Conservation (phyloP, 163 green algal species). For the Scenedesmus sp. region DNA sequence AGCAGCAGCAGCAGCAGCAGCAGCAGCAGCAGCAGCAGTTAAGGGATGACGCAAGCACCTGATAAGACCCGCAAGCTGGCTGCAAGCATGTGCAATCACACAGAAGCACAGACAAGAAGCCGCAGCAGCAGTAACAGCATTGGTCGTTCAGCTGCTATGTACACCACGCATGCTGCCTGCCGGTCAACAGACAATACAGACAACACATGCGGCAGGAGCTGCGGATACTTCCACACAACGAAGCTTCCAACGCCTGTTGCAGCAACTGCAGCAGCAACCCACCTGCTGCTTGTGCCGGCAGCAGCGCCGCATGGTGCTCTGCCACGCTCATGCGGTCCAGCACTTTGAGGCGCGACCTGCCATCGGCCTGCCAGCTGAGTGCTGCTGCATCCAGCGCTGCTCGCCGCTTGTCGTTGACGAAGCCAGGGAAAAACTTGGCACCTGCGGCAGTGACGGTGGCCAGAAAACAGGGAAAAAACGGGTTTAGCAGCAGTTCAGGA, state of each 20-base stretch:
- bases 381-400: slow-evolving; percentile 66
- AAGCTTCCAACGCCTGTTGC: background rate
- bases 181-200: background rate
- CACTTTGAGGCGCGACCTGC: slow-evolving; percentile 55
- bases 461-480: background rate
- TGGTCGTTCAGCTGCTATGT: background rate
- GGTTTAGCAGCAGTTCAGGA: background rate
- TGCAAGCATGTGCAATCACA: no score
- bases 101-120: no score
- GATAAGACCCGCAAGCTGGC: no score
- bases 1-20: background rate
- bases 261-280: background rate
- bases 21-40: background rate
- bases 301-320: slow-evolving; percentile 43
- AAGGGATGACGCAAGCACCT: background rate
- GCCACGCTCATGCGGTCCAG: slow-evolving; percentile 59
- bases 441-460: slow-evolving; percentile 44
- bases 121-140: no score
- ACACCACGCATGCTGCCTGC: background rate
- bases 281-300: slow-evolving; percentile 10
- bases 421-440: slow-evolving; percentile 73
- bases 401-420: slow-evolving; percentile 55
- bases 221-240: background rate
- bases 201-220: background rate
- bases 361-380: slow-evolving; percentile 61